Evolutionary conservation across 78 protist genomes (phyloP), one percentile per base, ranked within the genome.

Genomic region (Guillardia theta): DNA sequence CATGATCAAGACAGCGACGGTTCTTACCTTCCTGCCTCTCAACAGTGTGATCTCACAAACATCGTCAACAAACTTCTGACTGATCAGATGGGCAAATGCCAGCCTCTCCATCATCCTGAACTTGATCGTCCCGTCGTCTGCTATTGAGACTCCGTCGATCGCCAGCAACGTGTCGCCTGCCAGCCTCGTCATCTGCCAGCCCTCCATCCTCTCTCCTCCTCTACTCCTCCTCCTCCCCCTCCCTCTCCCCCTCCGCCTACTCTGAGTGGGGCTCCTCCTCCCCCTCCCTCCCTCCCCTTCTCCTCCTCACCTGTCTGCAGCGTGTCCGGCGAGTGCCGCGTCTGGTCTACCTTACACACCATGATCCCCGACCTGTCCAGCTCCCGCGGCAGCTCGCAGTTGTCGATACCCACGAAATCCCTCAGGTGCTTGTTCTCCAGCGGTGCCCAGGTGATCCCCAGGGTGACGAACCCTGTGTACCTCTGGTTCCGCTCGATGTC

Each of bases 401-500:
- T 30, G 70, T 58, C 70, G 70, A 58, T 58, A 30, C 70, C 70
- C 39, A 24, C 21, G 70, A 58, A 58, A 30, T 58, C 83, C 46
- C 90, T 46, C 53, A 78, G 90, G 48, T 78, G 90, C 53, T 36
- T 18, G 90, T 78, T 78, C 90, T 78, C 90, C 30, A 78, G 90
- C 33, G 90, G 90, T 0, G 90, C 90, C 90, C 90, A 78, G 37
- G 90, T 78, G 90, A 78, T 43, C 50, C 90, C 90, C 33, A 78
- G 90, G 41, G 90, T 78, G 30, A 78, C 90, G 90, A 78, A 78
- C 43, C 90, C 90, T 36, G 90, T n/a, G 90, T 78, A 78, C 43
- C 1, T 27, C 12, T 50, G 53, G 90, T 78, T 12, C 50, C 18
- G 10, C 44, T 0, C 3, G 33, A 78, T 18, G 90, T 78, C 90